These are phyloP conservation scores for Kuraishia capsulata DNA, from an alignment of 805 yeast species.

Conservation along the genomic window DNA sequence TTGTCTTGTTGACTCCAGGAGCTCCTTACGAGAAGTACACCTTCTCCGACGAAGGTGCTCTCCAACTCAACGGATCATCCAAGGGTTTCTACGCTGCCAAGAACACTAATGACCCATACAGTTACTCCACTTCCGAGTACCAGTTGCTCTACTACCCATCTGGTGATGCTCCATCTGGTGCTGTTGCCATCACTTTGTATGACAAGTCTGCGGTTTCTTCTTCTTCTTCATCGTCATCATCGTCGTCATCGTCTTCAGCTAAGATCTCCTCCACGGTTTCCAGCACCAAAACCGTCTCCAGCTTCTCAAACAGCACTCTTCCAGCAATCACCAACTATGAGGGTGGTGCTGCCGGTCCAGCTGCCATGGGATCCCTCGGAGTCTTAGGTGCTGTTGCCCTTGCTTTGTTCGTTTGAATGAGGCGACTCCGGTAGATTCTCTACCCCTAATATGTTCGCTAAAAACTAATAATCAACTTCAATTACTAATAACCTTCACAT, in stretches of 20 bases:
- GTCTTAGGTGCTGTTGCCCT: slow-evolving; percentile 1
- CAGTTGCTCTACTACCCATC: slow-evolving; percentile 17
- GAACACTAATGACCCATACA: slow-evolving; percentile 35
- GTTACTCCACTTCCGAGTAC: slow-evolving; percentile 20
- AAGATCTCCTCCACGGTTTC: not conserved
- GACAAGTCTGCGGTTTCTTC: slow-evolving; percentile 10
- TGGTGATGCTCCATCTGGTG: not conserved
- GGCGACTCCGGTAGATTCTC: too few relatives aligned
- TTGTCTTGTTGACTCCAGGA: slow-evolving; percentile 4
- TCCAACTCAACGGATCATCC: slow-evolving; percentile 21
- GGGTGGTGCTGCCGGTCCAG: slow-evolving; percentile 1
- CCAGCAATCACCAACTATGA: not conserved
- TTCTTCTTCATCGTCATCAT: slow-evolving; percentile 16
- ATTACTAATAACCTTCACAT: too few relatives aligned
- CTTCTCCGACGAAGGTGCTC: slow-evolving; percentile 3
- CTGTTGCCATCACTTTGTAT: slow-evolving; percentile 1
- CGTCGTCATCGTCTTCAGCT: slow-evolving; percentile 10
- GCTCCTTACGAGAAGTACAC: slow-evolving; percentile 3
- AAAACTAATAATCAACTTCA: too few relatives aligned
- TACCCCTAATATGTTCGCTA: too few relatives aligned
- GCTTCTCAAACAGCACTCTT: not conserved
- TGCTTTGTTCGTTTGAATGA: not conserved
- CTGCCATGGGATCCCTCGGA: slow-evolving; percentile 1
- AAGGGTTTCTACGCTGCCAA: slow-evolving; percentile 30
- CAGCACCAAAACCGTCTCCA: not conserved